A percentile compares a stretch with the other conserved stretches of the same genome.
phyloP scores from a whole-genome alignment of 2,329 filamentous ascomycete genomes.

The Rutstroemia sydowiana region DNA sequence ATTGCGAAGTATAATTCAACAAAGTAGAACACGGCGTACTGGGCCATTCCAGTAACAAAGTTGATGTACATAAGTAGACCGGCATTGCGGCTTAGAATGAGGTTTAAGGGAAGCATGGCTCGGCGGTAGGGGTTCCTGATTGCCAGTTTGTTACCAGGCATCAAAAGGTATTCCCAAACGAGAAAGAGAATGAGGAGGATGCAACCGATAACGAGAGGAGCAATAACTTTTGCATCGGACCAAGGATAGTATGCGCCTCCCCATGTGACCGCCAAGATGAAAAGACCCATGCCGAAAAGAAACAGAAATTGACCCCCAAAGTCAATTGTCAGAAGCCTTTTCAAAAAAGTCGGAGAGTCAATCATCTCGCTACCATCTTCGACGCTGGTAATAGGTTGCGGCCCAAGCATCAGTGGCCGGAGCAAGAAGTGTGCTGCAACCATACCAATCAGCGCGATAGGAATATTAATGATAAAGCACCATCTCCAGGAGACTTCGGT shows the following conservation, averaged over 20 bases:
- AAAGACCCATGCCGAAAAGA: conserved; percentile 30
- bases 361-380: conserved; percentile 36
- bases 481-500: conserved; percentile 54
- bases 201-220: conserved; percentile 33
- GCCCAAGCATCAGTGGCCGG: conserved; percentile 49
- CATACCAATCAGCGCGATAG: conserved; percentile 44
- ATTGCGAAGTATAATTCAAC: conserved; percentile 61
- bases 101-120: conserved; percentile 56
- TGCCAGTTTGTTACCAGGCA: conserved; percentile 39
- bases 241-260: conserved; percentile 37
- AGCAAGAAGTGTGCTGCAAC: conserved; percentile 49
- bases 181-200: conserved; percentile 34
- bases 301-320: conserved; percentile 50
- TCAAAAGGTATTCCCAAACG: conserved; percentile 38
- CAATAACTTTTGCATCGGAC: conserved; percentile 33
- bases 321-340: conserved; percentile 48
- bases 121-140: conserved; percentile 45
- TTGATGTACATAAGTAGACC: conserved; percentile 55
- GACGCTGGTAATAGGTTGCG: conserved; percentile 36
- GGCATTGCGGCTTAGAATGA: conserved; percentile 51
- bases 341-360: conserved; percentile 17
- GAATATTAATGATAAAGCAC: conserved; percentile 59
- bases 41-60: conserved; percentile 44
- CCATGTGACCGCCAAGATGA: conserved; percentile 41
- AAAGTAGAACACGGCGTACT: conserved; percentile 57